Conservation (phyloP, 164 flowering plant species). For the Kalanchoe fedtschenkoi region DNA sequence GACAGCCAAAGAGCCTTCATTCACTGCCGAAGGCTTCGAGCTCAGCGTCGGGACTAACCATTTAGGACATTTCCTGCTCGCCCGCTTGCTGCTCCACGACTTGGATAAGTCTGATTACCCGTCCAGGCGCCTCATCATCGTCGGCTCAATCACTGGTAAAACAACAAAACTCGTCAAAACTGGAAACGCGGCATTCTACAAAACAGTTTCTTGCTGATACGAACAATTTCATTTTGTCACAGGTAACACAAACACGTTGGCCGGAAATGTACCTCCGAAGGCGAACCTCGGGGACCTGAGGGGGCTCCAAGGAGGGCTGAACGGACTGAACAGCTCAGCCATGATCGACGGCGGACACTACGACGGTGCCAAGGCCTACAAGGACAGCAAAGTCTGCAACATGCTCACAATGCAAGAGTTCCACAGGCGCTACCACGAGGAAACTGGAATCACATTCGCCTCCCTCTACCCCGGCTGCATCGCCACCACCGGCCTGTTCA, state of each 20-base stretch:
- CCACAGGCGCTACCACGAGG: constrained; percentile 91
- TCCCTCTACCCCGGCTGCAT: constrained; percentile 99
- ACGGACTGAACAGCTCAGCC: constrained; percentile 67
- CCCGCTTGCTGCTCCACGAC: constrained; percentile 74
- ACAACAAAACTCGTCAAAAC: background rate
- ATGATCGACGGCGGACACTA: constrained; percentile 95
- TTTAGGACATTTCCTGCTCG: constrained; percentile 85
- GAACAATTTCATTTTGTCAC: background rate
- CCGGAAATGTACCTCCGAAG: constrained; percentile 97
- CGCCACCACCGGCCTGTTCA: constrained; percentile 83
- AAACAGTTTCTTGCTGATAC: background rate
- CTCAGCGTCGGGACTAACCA: constrained; percentile 94
- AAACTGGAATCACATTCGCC: constrained; percentile 79
- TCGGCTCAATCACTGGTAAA: constrained; percentile 93
- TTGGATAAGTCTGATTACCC: constrained; percentile 80
- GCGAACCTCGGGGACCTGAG: constrained; percentile 95
- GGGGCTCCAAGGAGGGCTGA: constrained; percentile 85
- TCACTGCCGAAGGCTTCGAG: constrained; percentile 89
- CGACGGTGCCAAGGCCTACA: constrained; percentile 98
- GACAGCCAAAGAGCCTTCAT: constrained; percentile 88
- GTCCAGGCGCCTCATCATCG: constrained; percentile 76
- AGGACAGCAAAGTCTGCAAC: constrained; percentile 99
- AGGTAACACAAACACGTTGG: constrained; percentile 97
- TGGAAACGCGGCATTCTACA: background rate
- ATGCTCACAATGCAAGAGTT: constrained; percentile 99